Base-by-base conservation (phyloP, 1,284 basidiomycete genomes). In the Trametes polyzona region DNA sequence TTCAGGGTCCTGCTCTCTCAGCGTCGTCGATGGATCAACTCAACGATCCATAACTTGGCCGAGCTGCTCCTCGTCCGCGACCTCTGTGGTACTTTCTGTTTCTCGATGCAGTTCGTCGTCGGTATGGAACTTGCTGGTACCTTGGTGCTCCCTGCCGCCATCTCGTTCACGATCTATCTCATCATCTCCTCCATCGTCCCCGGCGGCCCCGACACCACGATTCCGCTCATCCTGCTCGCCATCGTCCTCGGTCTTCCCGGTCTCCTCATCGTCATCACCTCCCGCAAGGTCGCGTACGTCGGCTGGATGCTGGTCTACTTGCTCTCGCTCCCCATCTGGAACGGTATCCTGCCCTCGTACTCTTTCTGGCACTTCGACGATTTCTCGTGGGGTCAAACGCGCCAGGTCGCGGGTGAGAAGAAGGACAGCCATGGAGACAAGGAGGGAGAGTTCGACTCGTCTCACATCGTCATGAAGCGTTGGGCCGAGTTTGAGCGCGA, bases 301-400 rank as follows among this genome's bases (percentile, higher is more conserved):
- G 90, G 95, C 9, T 99, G 97, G 96, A 98, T 99, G 95, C 61
- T 96, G 59, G 80, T 98, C 60, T 99, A 99, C 73, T 84, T 99
- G 14, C 46, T 96, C 55, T 96, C 96, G 19, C 79, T 98, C 32
- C 95, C 95, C 4, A 86, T 98, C 49, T 98, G 95, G 96, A 98
- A 98, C 78, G 94, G 95, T 67, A 81, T 96, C 59, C 83, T 98
- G 10, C 96, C 95, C 1, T 88, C 93, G 2, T 98, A 98, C 74
- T 84, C 96, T 32, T 99, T 94, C 78, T 98, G 96, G 95, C 95
- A 98, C 75, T 98, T 99, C 74, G 96, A 99, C 71, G 97, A 99
- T 79, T 99, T 99, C 76, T 95, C 93, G 17, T 99, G 96, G 96
- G 97, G 97, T 76, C 92, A 96, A 75, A 98, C 96, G 32, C 83